A percentile compares a stretch with the other conserved stretches of the same genome.
These are phyloP conservation scores for Scenedesmus sp. DNA, from an alignment of 163 green algal species.

Conservation along the genomic window DNA sequence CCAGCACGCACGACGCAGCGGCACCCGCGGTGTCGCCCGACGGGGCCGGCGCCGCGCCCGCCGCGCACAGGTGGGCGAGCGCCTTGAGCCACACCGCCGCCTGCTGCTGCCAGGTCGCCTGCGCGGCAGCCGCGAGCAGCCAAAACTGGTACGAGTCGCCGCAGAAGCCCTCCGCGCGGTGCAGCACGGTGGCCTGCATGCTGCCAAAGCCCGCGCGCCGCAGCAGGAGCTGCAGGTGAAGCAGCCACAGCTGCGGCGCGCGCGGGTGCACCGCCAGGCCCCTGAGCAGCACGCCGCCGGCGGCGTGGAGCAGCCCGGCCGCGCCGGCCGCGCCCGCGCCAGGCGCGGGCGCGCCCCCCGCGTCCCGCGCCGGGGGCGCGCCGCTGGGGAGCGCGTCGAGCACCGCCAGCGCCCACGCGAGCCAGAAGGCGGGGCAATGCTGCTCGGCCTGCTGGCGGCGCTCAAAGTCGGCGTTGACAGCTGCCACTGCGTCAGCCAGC, in stretches of 20 bases:
- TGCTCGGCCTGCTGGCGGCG: neutral
- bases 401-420: constrained; percentile 22
- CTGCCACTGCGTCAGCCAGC: neutral
- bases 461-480: constrained; percentile 11
- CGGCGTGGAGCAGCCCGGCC: neutral
- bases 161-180: constrained; percentile 7
- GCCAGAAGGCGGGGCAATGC: constrained; percentile 18
- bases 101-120: constrained; percentile 38
- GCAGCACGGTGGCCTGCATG: neutral
- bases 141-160: constrained; percentile 29
- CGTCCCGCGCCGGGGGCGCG: no score
- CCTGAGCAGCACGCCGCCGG: neutral
- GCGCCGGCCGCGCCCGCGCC: neutral
- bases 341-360: neutral
- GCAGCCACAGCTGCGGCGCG: constrained; percentile 33
- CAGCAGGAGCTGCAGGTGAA: constrained; percentile 15
- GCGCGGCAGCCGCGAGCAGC: constrained; percentile 3
- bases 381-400: constrained; percentile 5
- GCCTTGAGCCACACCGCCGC: constrained; percentile 13
- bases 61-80: constrained; percentile 5
- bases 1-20: constrained; percentile 20
- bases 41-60: neutral
- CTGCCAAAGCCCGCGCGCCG: constrained; percentile 22
- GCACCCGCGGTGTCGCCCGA: neutral
- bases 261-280: neutral